Evolutionary conservation across 148 eudicot species (phyloP).

Genomic region (Pharnaceum exiguum): DNA sequence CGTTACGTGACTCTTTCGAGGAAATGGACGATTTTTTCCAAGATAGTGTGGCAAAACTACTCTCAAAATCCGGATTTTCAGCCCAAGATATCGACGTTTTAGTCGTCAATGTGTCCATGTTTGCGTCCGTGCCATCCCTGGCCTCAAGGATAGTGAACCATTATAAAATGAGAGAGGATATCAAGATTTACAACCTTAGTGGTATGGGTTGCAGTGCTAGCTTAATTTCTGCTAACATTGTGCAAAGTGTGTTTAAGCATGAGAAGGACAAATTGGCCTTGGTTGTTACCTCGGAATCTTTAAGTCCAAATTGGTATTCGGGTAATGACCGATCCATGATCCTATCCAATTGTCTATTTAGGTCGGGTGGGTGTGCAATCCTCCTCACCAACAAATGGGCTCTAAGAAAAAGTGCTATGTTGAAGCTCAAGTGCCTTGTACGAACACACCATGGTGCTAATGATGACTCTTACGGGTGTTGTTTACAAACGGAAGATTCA

Average conservation of each 20-base stretch:
- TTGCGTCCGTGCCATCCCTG: slow-evolving; percentile 50
- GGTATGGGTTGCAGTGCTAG: slow-evolving; percentile 98
- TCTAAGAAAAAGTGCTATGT: slow-evolving; percentile 36
- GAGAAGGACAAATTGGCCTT: slow-evolving; percentile 40
- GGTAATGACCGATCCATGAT: slow-evolving; percentile 84
- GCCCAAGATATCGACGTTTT: slow-evolving; percentile 59
- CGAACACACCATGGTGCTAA: slow-evolving; percentile 65
- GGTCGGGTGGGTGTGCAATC: slow-evolving; percentile 69
- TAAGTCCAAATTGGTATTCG: slow-evolving; percentile 73
- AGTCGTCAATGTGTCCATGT: slow-evolving; percentile 75
- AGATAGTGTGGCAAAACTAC: slow-evolving; percentile 40
- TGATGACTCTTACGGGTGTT: slow-evolving; percentile 61
- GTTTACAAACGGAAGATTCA: slow-evolving; percentile 62
- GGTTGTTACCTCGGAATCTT: slow-evolving; percentile 66
- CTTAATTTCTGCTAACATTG: slow-evolving; percentile 50
- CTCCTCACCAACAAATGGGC: slow-evolving; percentile 52
- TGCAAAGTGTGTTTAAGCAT: slow-evolving; percentile 38
- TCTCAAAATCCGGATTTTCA: slow-evolving; percentile 33
- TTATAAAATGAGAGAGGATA: slow-evolving; percentile 67
- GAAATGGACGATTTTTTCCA: slow-evolving; percentile 80
- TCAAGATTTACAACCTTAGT: slow-evolving; percentile 58
- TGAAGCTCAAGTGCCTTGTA: slow-evolving; percentile 52
- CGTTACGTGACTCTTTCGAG: slow-evolving; percentile 25
- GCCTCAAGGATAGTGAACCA: slow-evolving; percentile 50
- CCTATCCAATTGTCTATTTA: slow-evolving; percentile 59